A percentile compares a stretch with the other conserved stretches of the same genome.
phyloP scores from a whole-genome alignment of 768 basidiomycete genomes.

The Omphalotus guepiniiformis region DNA sequence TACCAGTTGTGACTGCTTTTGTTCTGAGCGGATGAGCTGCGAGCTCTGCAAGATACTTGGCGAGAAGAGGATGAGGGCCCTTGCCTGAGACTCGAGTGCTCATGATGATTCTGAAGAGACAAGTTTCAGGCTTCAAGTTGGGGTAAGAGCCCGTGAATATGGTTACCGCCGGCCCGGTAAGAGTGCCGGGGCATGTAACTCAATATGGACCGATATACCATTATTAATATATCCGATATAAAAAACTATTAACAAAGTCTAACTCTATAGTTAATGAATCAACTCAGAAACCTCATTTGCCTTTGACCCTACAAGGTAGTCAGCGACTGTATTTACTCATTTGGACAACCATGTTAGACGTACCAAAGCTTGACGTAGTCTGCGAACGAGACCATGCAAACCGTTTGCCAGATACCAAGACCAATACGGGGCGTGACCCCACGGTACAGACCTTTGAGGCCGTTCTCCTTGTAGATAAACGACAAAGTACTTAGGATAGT shows the following conservation, averaged over 20 bases:
- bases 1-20: slow-evolving; percentile 74
- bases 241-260: slow-evolving; percentile 1
- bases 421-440: slow-evolving; percentile 97
- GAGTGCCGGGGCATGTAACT: neutral
- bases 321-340: neutral
- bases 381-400: slow-evolving; percentile 98
- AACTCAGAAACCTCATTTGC: slow-evolving; percentile 18
- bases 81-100: neutral
- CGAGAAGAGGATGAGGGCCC: slow-evolving; percentile 34
- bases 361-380: slow-evolving; percentile 92
- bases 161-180: neutral
- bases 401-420: slow-evolving; percentile 94
- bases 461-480: slow-evolving; percentile 97
- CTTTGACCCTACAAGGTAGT: slow-evolving; percentile 48
- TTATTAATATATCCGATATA: no score
- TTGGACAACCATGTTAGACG: slow-evolving; percentile 17
- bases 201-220: neutral
- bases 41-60: slow-evolving; percentile 69
- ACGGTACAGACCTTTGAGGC: slow-evolving; percentile 93
- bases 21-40: slow-evolving; percentile 69
- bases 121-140: neutral
- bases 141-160: neutral
- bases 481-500: slow-evolving; percentile 87
- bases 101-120: neutral
- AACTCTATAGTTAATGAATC: slow-evolving; percentile 1